These are phyloP conservation scores for Phytophthora nicotianae DNA, from an alignment of 352 stramenopile genomes.

Conservation along the genomic window DNA sequence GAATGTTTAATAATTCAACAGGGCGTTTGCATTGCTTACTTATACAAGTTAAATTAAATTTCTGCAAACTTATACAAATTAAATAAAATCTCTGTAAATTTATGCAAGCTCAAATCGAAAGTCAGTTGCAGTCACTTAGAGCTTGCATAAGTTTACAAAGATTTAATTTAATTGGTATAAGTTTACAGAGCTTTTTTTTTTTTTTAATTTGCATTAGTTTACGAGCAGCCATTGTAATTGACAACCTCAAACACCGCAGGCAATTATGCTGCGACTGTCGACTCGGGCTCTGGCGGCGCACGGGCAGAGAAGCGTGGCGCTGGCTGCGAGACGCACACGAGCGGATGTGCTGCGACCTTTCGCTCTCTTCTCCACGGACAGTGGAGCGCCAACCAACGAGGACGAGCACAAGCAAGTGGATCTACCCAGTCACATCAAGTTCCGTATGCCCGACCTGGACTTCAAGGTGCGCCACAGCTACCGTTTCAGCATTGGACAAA, in stretches of 20 bases:
- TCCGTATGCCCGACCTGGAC: slow-evolving; percentile 87
- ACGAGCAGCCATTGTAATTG: not conserved
- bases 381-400: not conserved
- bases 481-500: not conserved
- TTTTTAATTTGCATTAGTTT: not conserved
- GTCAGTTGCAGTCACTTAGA: too few relatives aligned
- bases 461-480: slow-evolving; percentile 58
- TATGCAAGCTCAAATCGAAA: too few relatives aligned
- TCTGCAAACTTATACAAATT: too few relatives aligned
- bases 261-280: slow-evolving; percentile 20
- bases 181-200: too few relatives aligned
- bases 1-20: not conserved
- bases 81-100: too few relatives aligned
- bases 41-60: too few relatives aligned
- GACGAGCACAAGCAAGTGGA: slow-evolving; percentile 16
- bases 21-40: not conserved
- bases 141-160: too few relatives aligned
- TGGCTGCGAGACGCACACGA: slow-evolving; percentile 1
- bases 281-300: slow-evolving; percentile 19
- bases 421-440: slow-evolving; percentile 83
- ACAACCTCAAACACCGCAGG: not conserved
- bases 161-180: too few relatives aligned
- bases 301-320: slow-evolving; percentile 13
- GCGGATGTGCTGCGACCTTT: not conserved
- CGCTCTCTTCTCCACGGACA: slow-evolving; percentile 16